Base-by-base conservation (phyloP, 768 basidiomycete species). In the Pulveroboletus sp. region DNA sequence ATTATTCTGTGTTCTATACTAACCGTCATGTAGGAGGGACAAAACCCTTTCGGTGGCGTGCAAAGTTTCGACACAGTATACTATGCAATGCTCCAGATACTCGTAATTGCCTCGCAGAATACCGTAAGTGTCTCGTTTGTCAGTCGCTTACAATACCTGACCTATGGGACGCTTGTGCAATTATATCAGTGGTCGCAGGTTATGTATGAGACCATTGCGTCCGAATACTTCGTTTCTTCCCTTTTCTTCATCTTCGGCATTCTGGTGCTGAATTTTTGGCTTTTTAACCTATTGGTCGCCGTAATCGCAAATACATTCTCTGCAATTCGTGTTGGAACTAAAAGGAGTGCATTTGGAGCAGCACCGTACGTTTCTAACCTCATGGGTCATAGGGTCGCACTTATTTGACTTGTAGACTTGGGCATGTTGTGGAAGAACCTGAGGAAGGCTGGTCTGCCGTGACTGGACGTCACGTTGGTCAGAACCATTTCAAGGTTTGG, bases 301-400 rank as follows among this genome's bases (percentile, higher is more conserved):
- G 93, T 96, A n/a, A 94, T 95, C 55, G 91, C 92, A 27, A 88
- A 92, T 61, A 89, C 90, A 0, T 98, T 98, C 65, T 82, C 82
- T 15, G 89, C 87, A 14, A 96, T 96, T 53, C 76, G 91, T 32
- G 77, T 81, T 5, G 84, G 91, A 60, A 96, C 94, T 3, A 81
- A 84, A 65, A 87, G 86, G 64, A 93, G 89, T 65, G 95, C 94
- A 0, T 98, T 97, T 65, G 93, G 92, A 32, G 90, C 90, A 28
- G 82, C 65, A 30, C 57, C 65, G 65, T 66, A 44, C 24, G 66
- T 54, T 3, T 39, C 18, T n/a, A 3, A n/a, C 32, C 30, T 37
- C 31, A 13, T 24, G 4, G 15, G n/a, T 39, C 31, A 21, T 21
- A 3, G 8, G 10, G 33, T 36, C 11, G 11, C 27, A 14, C 37